Evolutionary conservation across 495 filamentous ascomycete genomes (phyloP).

Genomic region (Peziza echinospora): DNA sequence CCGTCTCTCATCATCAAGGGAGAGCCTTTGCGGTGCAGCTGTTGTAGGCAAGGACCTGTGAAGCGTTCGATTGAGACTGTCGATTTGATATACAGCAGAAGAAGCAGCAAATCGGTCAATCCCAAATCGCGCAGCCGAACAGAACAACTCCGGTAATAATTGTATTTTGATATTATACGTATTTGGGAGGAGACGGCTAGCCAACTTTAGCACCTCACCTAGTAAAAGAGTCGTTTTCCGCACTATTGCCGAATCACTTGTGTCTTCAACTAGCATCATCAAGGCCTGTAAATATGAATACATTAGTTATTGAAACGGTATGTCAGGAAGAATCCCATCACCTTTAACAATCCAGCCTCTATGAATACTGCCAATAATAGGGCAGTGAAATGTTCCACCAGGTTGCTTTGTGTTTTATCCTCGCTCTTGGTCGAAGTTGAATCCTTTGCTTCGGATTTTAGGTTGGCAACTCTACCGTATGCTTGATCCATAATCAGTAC

Average conservation of each 20-base stretch:
- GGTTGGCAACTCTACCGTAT: slow-evolving; percentile 74
- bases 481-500: slow-evolving; percentile 17
- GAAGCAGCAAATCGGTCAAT: slow-evolving; percentile 61
- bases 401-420: slow-evolving; percentile 47
- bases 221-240: slow-evolving; percentile 78
- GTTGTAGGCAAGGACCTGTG: slow-evolving; percentile 44
- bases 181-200: slow-evolving; percentile 61
- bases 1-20: slow-evolving; percentile 24
- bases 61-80: slow-evolving; percentile 84
- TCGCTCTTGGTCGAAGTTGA: slow-evolving; percentile 17
- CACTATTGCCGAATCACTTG: slow-evolving; percentile 49
- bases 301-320: background rate
- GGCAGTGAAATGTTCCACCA: slow-evolving; percentile 82
- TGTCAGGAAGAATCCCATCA: slow-evolving; percentile 24
- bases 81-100: slow-evolving; percentile 84
- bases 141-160: slow-evolving; percentile 59
- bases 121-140: slow-evolving; percentile 46
- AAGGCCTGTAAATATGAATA: slow-evolving; percentile 28
- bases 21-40: slow-evolving; percentile 10
- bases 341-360: slow-evolving; percentile 55
- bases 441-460: slow-evolving; percentile 42
- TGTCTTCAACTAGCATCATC: slow-evolving; percentile 43
- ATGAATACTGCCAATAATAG: slow-evolving; percentile 72
- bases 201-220: slow-evolving; percentile 72
- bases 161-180: slow-evolving; percentile 61